A percentile compares a stretch with the other conserved stretches of the same genome.
phyloP scores from a whole-genome alignment of 2,329 filamentous ascomycete genomes.

The Juglanconis juglandina region DNA sequence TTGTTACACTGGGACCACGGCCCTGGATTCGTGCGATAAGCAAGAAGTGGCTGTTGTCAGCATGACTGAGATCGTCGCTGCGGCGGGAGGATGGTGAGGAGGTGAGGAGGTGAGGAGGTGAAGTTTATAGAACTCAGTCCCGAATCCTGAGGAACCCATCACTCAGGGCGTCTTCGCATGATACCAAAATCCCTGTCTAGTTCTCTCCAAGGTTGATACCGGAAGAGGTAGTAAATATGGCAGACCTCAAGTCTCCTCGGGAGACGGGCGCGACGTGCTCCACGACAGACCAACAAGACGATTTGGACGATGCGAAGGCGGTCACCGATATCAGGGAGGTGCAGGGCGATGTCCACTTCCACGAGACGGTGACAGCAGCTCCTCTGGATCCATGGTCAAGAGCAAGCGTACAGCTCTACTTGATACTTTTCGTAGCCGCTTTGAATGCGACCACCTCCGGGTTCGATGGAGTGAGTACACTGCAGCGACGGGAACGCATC shows the following conservation, averaged over 20 bases:
- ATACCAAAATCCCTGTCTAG: too few species aligned
- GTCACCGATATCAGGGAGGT: slow-evolving; percentile 24
- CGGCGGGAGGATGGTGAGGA: neutral
- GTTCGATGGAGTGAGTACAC: slow-evolving; percentile 32
- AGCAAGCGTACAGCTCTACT: slow-evolving; percentile 34
- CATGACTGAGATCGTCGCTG: neutral
- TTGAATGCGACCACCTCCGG: slow-evolving; percentile 36
- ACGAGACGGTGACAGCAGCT: slow-evolving; percentile 27
- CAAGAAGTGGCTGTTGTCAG: too few species aligned
- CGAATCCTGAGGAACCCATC: too few species aligned
- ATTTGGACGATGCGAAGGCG: slow-evolving; percentile 18
- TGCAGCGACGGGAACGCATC: too few species aligned
- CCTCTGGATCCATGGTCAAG: slow-evolving; percentile 31
- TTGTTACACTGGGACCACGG: neutral
- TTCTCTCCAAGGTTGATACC: too few species aligned
- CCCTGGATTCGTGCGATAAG: neutral
- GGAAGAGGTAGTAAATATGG: neutral
- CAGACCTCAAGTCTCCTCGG: neutral
- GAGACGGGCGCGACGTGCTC: neutral
- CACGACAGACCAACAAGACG: slow-evolving; percentile 1
- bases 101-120: too few species aligned
- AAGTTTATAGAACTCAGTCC: too few species aligned
- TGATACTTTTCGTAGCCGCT: slow-evolving; percentile 33
- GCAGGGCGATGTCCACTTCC: slow-evolving; percentile 27
- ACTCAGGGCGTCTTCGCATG: too few species aligned